Evolutionary conservation across 208 protist genomes (phyloP), one percentile per base, ranked within the genome.

Genomic region (Trypanosoma scelopori): DNA sequence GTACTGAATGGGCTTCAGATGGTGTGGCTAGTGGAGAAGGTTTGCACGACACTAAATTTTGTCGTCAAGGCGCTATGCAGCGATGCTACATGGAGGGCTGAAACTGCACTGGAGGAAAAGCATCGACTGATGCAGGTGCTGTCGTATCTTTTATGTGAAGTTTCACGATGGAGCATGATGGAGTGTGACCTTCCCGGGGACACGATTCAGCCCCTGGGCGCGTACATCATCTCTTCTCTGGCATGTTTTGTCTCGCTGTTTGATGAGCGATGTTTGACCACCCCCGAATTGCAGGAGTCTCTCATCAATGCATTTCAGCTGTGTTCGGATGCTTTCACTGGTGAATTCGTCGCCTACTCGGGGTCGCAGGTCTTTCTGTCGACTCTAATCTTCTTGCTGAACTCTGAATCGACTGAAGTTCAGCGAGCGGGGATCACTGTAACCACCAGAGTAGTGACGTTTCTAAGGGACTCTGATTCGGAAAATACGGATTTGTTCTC

Each of bases 371-470:
- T 74, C 0, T 90, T 95, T 66, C 55, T 91, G 32, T 75, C 76
- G 3, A 82, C 84, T 27, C 82, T 89, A 22, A 67, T 86, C n/a
- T 93, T 89, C 52, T 76, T 84, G 1, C 72, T 95, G 3, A 76
- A 77, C 42, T 76, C 62, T 28, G 78, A 83, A 13, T 61, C 74
- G 0, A 56, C 69, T 6, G 76, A 71, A 56, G 76, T 84, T 32
- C 89, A 93, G 55, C 86, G 84, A 28, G 68, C 75, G 32, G 89
- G 89, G 45, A 78, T 82, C 20, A 74, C 72, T 41, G 72, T 94
- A 11, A 69, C 78, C 11, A 61, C 74, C 1, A 71, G 43, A 35
- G 81, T 89, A 12, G 78, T 76, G 30, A 41, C 71, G 12, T 90
- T 73, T 52, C 43, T 89, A 46, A 28, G 65, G 25, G 49, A 61